Evolutionary conservation across 1,284 basidiomycete species (phyloP).

Genomic region (Agroathelia rolfsii): DNA sequence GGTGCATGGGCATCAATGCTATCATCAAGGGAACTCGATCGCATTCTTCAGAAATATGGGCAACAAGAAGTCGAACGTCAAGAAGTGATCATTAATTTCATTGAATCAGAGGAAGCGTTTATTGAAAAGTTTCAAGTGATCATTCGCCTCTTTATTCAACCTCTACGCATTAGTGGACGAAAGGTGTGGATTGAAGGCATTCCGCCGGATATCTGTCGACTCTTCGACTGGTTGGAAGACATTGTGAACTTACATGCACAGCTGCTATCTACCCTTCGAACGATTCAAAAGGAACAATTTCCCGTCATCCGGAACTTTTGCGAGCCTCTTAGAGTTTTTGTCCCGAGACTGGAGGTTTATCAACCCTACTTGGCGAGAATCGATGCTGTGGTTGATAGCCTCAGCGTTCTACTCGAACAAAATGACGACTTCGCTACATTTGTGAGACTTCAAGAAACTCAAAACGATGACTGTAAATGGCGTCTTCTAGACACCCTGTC

Average conservation of each 20-base stretch:
- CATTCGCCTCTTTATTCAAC: constrained; percentile 61
- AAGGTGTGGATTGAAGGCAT: constrained; percentile 72
- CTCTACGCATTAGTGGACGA: constrained; percentile 61
- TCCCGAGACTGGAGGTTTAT: constrained; percentile 67
- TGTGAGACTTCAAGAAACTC: constrained; percentile 60
- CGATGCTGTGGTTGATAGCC: constrained; percentile 88
- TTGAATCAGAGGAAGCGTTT: constrained; percentile 59
- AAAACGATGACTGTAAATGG: constrained; percentile 46
- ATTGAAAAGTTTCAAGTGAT: constrained; percentile 55
- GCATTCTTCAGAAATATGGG: constrained; percentile 28
- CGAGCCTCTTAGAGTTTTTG: constrained; percentile 45
- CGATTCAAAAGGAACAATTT: constrained; percentile 32
- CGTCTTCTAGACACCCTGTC: constrained; percentile 58
- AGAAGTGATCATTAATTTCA: constrained; percentile 59
- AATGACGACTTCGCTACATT: constrained; percentile 80
- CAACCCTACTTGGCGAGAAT: constrained; percentile 77
- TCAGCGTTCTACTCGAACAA: constrained; percentile 62
- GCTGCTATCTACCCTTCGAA: constrained; percentile 42
- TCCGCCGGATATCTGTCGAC: constrained; percentile 51
- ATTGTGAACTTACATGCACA: constrained; percentile 69
- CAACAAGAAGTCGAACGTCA: constrained; percentile 49
- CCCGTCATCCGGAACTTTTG: constrained; percentile 45
- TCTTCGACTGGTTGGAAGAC: constrained; percentile 82
- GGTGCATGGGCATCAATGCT: no score
- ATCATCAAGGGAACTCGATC: no score